Conservation (phyloP, 495 filamentous ascomycete species). For the Penicillium paradoxum region DNA sequence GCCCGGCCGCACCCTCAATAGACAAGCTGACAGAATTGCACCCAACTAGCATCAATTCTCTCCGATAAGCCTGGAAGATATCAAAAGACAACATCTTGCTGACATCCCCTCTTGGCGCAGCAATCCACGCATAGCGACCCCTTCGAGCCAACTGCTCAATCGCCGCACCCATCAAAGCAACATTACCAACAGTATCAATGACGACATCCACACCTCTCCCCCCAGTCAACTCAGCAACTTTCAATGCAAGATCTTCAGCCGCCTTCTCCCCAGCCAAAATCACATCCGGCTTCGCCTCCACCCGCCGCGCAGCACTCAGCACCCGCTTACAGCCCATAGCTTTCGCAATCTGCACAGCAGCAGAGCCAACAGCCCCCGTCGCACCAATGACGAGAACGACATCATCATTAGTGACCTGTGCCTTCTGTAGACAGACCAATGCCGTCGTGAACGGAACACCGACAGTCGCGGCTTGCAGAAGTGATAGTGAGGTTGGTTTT, state of each 20-base stretch:
- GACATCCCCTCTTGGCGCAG: conserved; percentile 13
- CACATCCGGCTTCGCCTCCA: conserved; percentile 8
- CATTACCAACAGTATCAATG: conserved; percentile 11
- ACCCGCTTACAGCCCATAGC: conserved; percentile 17
- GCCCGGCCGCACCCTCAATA: conserved; percentile 11
- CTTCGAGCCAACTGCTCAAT: conserved; percentile 10
- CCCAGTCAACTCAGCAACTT: not conserved
- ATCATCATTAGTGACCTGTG: conserved; percentile 5
- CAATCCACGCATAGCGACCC: conserved; percentile 20
- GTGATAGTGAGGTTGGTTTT: conserved; percentile 8
- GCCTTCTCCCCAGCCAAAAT: not conserved
- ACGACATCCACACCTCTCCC: not conserved
- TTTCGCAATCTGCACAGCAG: conserved; percentile 14
- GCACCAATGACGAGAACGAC: conserved; percentile 16
- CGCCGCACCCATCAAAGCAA: conserved; percentile 12
- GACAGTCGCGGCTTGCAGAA: conserved; percentile 17
- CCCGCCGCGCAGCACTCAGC: conserved; percentile 12
- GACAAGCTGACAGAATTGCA: conserved; percentile 13
- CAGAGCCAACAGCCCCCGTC: conserved; percentile 18
- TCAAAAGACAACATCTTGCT: conserved; percentile 11
- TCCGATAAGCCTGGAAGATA: conserved; percentile 19
- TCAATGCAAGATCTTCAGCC: not conserved
- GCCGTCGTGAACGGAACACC: conserved; percentile 21
- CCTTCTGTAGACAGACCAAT: conserved; percentile 10
- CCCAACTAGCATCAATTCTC: conserved; percentile 14